Evolutionary conservation across 2,329 filamentous ascomycete species (phyloP).

Genomic region (Arthrocladium fulminans): DNA sequence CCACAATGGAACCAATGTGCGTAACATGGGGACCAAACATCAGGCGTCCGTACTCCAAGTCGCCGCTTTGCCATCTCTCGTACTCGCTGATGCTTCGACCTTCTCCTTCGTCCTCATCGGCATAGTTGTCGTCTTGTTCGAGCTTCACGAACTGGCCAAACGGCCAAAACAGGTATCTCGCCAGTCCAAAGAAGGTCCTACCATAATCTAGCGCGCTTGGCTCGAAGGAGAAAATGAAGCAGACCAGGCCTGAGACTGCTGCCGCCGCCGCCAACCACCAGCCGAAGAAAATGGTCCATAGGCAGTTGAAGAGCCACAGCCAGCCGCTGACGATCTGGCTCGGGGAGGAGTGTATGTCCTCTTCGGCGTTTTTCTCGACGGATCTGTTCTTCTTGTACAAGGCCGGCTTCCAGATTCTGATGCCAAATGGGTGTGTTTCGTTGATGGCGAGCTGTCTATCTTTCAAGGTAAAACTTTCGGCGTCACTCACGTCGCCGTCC

Average conservation of each 20-base stretch:
- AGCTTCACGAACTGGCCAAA: constrained; percentile 94
- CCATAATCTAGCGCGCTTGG: constrained; percentile 81
- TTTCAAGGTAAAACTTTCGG: constrained; percentile 95
- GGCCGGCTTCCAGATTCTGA: constrained; percentile 96
- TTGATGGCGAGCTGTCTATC: constrained; percentile 97
- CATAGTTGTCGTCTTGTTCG: constrained; percentile 86
- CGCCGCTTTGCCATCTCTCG: constrained; percentile 96
- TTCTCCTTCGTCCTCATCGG: constrained; percentile 90
- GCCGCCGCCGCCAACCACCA: constrained; percentile 88
- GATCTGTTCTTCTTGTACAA: constrained; percentile 96
- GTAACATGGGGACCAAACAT: constrained; percentile 80
- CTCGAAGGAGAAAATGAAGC: constrained; percentile 68
- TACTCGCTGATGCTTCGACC: constrained; percentile 97
- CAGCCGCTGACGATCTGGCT: constrained; percentile 77
- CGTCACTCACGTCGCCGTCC: constrained; percentile 73
- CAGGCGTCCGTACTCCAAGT: constrained; percentile 86
- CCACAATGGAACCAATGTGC: constrained; percentile 61
- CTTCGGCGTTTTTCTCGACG: constrained; percentile 91
- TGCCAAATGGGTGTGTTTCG: constrained; percentile 96
- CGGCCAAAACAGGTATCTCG: constrained; percentile 84
- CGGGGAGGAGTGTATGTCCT: constrained; percentile 90
- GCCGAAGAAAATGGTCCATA: constrained; percentile 87
- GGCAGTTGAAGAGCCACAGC: constrained; percentile 76
- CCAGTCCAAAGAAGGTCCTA: constrained; percentile 70
- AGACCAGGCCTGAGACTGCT: constrained; percentile 63